These are phyloP conservation scores for Thraustochytrium striatum DNA, from an alignment of 352 stramenopile genomes.

Conservation along the genomic window DNA sequence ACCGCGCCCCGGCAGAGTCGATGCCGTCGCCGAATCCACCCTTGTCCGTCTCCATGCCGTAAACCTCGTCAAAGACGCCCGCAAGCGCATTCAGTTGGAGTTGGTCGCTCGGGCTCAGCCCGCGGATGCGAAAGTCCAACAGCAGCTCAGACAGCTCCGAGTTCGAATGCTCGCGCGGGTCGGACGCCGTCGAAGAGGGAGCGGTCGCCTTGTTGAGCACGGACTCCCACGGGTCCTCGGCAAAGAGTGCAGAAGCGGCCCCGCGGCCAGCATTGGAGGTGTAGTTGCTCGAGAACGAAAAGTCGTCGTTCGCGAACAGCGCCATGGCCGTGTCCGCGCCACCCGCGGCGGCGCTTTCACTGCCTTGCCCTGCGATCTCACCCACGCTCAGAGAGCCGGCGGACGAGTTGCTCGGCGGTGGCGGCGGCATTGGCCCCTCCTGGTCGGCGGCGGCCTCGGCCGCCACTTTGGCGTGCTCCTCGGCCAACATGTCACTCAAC, in stretches of 20 bases:
- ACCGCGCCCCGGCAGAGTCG: not conserved
- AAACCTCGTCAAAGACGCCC: slow-evolving; percentile 40
- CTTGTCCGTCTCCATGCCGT: slow-evolving; percentile 20
- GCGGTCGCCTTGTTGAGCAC: not conserved
- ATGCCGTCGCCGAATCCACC: slow-evolving; percentile 18
- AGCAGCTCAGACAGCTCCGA: slow-evolving; percentile 9
- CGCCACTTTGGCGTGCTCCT: not conserved
- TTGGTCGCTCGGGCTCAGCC: not conserved
- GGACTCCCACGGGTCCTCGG: slow-evolving; percentile 32
- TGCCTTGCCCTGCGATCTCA: too few relatives aligned
- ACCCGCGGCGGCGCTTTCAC: not conserved
- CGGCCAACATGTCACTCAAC: not conserved
- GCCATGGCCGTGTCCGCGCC: not conserved
- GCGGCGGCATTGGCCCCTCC: not conserved
- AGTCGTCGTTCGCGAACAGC: slow-evolving; percentile 36
- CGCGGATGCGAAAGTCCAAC: not conserved
- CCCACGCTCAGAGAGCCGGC: too few relatives aligned
- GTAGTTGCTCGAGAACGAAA: not conserved
- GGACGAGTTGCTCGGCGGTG: not conserved
- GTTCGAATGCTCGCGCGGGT: not conserved
- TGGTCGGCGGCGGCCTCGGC: not conserved
- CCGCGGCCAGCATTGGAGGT: not conserved
- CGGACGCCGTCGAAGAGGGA: not conserved
- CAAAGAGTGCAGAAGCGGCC: slow-evolving; percentile 18
- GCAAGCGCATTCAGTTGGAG: slow-evolving; percentile 19